phyloP scores from a whole-genome alignment of 1,139 yeast genomes.

The Kurtzmaniella natalensis region DNA sequence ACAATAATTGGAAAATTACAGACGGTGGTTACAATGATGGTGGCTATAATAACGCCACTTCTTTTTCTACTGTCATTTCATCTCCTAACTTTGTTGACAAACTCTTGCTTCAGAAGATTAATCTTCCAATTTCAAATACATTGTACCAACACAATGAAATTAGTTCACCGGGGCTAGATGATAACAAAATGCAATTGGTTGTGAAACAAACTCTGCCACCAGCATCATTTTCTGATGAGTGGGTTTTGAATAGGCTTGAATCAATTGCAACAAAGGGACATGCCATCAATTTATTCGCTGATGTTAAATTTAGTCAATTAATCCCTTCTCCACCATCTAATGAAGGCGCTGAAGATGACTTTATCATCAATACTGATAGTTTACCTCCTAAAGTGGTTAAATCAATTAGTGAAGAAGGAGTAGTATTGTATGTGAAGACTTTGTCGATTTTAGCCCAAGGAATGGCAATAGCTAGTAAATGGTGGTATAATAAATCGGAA shows the following conservation, averaged over 20 bases:
- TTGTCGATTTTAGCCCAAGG: constrained; percentile 78
- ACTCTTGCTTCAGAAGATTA: constrained; percentile 30
- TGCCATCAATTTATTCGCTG: constrained; percentile 85
- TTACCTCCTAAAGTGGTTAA: constrained; percentile 59
- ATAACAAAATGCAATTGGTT: constrained; percentile 4
- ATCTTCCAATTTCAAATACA: constrained; percentile 23
- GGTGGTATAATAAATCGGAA: constrained; percentile 63
- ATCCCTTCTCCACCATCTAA: constrained; percentile 72
- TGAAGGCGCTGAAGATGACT: constrained; percentile 38
- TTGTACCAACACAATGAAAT: constrained; percentile 9
- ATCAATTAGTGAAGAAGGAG: constrained; percentile 78
- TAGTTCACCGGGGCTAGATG: no score
- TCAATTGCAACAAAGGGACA: constrained; percentile 84
- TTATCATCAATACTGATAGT: constrained; percentile 35
- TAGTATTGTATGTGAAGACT: constrained; percentile 77
- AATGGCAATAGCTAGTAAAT: constrained; percentile 76
- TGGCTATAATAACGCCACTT: constrained; percentile 8
- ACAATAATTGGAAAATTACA: constrained; percentile 1
- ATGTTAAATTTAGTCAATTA: constrained; percentile 81
- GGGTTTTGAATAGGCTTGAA: constrained; percentile 53
- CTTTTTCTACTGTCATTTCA: constrained; percentile 21
- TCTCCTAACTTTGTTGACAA: constrained; percentile 36
- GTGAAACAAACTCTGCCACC: constrained; percentile 4
- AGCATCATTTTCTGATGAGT: constrained; percentile 28
- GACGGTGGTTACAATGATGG: constrained; percentile 4